These are phyloP conservation scores for Angomonas ambiguus DNA, from an alignment of 208 protist genomes.

Conservation along the genomic window DNA sequence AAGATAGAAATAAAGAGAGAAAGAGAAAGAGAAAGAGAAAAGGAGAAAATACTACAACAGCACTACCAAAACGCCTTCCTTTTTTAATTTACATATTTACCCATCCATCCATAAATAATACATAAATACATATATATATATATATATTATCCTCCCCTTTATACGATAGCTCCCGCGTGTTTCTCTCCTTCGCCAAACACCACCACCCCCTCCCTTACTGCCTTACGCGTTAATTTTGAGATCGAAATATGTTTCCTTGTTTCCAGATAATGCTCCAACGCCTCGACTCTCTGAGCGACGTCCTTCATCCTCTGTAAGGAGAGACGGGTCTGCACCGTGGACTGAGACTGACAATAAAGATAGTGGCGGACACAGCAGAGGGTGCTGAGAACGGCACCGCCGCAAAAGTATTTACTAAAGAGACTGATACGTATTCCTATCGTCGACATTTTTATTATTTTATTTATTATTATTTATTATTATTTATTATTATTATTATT, in stretches of 20 bases:
- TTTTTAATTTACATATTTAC: too few species aligned
- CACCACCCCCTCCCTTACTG: too few species aligned
- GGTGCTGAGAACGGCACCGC: background rate
- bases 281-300: background rate
- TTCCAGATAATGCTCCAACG: background rate
- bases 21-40: background rate
- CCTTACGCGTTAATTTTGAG: background rate
- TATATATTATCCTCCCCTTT: too few species aligned
- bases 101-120: too few species aligned
- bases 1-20: background rate
- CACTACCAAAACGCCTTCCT: too few species aligned
- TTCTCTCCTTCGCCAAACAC: background rate
- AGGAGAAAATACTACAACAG: too few species aligned
- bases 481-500: background rate
- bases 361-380: slow-evolving; percentile 1
- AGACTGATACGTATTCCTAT: background rate
- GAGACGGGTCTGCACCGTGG: background rate
- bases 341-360: background rate
- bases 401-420: background rate
- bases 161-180: background rate
- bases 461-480: too few species aligned
- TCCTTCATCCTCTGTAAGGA: background rate
- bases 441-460: too few species aligned
- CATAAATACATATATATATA: too few species aligned
- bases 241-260: background rate